These are phyloP conservation scores for Hymenoscyphus albidus DNA, from an alignment of 2,329 filamentous ascomycete genomes.

Conservation along the genomic window DNA sequence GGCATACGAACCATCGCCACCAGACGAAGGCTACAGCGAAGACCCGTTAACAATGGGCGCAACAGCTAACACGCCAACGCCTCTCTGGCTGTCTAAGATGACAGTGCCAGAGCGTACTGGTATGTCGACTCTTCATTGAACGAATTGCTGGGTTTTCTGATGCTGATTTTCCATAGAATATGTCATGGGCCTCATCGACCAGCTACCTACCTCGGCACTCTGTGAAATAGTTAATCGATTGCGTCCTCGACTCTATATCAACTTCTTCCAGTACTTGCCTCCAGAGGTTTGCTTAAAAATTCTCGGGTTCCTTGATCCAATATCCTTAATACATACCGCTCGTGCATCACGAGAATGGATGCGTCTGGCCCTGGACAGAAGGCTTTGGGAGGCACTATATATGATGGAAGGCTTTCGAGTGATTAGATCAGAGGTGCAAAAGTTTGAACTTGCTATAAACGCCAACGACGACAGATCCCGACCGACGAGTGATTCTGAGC, in stretches of 20 bases:
- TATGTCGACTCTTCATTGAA: conserved; percentile 14
- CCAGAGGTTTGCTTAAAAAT: conserved; percentile 89
- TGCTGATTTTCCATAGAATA: conserved; percentile 55
- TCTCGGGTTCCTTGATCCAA: conserved; percentile 77
- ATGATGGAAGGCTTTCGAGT: conserved; percentile 81
- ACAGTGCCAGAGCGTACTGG: conserved; percentile 29
- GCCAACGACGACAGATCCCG: conserved; percentile 29
- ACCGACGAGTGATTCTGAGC: conserved; percentile 42
- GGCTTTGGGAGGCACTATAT: conserved; percentile 83
- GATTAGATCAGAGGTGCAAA: conserved; percentile 59
- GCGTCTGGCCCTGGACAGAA: conserved; percentile 71
- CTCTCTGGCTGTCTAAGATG: conserved; percentile 27
- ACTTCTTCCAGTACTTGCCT: conserved; percentile 82
- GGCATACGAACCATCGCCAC: conserved; percentile 29
- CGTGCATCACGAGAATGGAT: conserved; percentile 80
- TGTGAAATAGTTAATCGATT: conserved; percentile 76
- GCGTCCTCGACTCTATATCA: conserved; percentile 82
- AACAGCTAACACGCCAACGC: conserved; percentile 16
- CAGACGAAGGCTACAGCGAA: conserved; percentile 37
- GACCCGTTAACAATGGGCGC: conserved; percentile 30
- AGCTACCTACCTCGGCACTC: conserved; percentile 75
- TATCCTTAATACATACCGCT: conserved; percentile 75
- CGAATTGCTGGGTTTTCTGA: neutral
- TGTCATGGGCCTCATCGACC: conserved; percentile 71
- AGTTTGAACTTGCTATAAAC: conserved; percentile 57